Conservation (phyloP, 2,329 filamentous ascomycete species). For the Aspergillus sp. region DNA sequence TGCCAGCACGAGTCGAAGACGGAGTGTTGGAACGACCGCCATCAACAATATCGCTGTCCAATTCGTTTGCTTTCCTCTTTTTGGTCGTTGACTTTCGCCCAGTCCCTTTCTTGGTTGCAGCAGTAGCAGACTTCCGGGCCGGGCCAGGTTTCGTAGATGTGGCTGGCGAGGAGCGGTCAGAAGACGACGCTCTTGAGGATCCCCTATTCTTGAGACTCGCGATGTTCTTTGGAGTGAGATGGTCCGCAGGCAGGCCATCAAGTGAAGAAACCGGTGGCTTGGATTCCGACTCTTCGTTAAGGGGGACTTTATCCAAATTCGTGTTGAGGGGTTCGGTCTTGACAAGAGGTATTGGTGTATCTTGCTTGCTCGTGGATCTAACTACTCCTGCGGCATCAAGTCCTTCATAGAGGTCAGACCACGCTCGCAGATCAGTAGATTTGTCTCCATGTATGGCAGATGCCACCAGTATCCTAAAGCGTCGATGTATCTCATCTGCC, state of each 20-base stretch:
- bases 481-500: slow-evolving; percentile 36
- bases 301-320: slow-evolving; percentile 33
- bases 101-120: slow-evolving; percentile 39
- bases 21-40: slow-evolving; percentile 45
- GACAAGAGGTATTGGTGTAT: slow-evolving; percentile 28
- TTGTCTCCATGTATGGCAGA: slow-evolving; percentile 16
- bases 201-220: slow-evolving; percentile 41
- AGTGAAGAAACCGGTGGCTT: slow-evolving; percentile 25
- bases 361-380: slow-evolving; percentile 17
- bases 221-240: slow-evolving; percentile 43
- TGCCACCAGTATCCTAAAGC: slow-evolving; percentile 30
- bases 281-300: slow-evolving; percentile 29
- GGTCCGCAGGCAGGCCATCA: slow-evolving; percentile 32
- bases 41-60: slow-evolving; percentile 41
- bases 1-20: slow-evolving; percentile 38
- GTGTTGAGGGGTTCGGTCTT: slow-evolving; percentile 37
- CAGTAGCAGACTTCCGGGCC: slow-evolving; percentile 37
- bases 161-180: slow-evolving; percentile 41
- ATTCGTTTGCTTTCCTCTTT: slow-evolving; percentile 44
- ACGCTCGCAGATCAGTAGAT: slow-evolving; percentile 25
- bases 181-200: slow-evolving; percentile 41
- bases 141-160: slow-evolving; percentile 38
- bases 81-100: slow-evolving; percentile 42
- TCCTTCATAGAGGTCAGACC: slow-evolving; percentile 41
- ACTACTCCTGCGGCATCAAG: slow-evolving; percentile 17